Evolutionary conservation across 2,329 filamentous ascomycete genomes (phyloP), one percentile per base, ranked within the genome.

Genomic region (Botrytis sinoallii): DNA sequence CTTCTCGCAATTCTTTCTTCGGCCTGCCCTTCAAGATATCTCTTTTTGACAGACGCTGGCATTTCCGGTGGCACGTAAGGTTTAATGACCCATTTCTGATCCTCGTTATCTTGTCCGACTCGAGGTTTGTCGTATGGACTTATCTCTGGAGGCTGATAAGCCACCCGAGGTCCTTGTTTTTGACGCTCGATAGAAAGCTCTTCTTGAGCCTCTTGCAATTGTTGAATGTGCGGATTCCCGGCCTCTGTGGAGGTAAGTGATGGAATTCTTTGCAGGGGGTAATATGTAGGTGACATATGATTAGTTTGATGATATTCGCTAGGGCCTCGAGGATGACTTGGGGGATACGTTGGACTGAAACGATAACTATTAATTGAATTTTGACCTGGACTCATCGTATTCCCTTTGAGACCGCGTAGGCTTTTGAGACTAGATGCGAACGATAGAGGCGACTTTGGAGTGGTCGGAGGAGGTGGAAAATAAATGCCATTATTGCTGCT

Each of bases 381-480:
- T 61, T 48, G 52, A 29, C 25, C 35, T 12, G 55, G 40, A 29
- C 42, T 46, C 44, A 52, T 64, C 7, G 59, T 69, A 18, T 69
- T 72, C 0, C 52, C 29, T 32, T 8, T 46, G 10, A 52, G 32
- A 14, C 71, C 40, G 10, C 35, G 22, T 4, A 72, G 48, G 25
- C 32, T 25, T 40, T 69, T 72, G 9, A 72, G 61, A 20, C 44
- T 67, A 8, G 60, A 69, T n/a, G 40, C 44, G 1, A 68, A 68
- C n/a, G 48, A 48, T 18, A 72, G 40, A 40, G 64, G 64, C 1
- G 64, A 59, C 68, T 61, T 72, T 25, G 55, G 64, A 69, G 64
- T 69, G 42, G 64, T 69, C 35, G 71, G 71, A 16, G 71, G 71
- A 60, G 61, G 71, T 48, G 71, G 71, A 46, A 72, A 46, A 42